A percentile compares a stretch with the other conserved stretches of the same genome.
phyloP scores from a whole-genome alignment of 768 basidiomycete species.

The Wakefieldia striispora region DNA sequence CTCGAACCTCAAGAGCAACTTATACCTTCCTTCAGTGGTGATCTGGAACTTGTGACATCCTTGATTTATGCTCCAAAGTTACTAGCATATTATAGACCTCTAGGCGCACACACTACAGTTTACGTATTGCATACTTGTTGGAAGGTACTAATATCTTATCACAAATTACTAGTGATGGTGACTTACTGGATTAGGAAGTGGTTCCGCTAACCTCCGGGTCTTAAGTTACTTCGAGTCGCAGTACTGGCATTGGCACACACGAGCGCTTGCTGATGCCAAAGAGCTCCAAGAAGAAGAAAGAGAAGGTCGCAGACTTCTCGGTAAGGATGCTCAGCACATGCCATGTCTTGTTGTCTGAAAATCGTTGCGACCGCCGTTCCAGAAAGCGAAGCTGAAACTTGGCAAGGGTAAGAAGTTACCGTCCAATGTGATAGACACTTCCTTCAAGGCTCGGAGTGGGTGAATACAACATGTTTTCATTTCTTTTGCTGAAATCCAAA shows the following conservation, averaged over 20 bases:
- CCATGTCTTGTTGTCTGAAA: not conserved
- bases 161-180: too few relatives aligned
- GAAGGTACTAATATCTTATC: too few relatives aligned
- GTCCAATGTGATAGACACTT: slow-evolving; percentile 89
- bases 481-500: slow-evolving; percentile 11
- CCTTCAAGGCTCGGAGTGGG: slow-evolving; percentile 92
- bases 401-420: slow-evolving; percentile 88
- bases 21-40: too few relatives aligned
- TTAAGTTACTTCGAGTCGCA: too few relatives aligned
- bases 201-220: not conserved
- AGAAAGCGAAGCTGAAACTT: slow-evolving; percentile 97
- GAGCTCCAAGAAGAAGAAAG: slow-evolving; percentile 81
- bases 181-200: slow-evolving; percentile 10
- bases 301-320: slow-evolving; percentile 84
- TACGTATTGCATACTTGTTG: too few relatives aligned
- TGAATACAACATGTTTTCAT: slow-evolving; percentile 7
- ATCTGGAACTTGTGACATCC: too few relatives aligned
- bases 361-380: slow-evolving; percentile 3
- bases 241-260: too few relatives aligned
- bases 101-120: too few relatives aligned
- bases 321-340: slow-evolving; percentile 37
- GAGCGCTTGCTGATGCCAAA: slow-evolving; percentile 64
- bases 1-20: too few relatives aligned
- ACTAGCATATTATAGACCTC: too few relatives aligned
- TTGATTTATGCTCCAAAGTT: too few relatives aligned